Evolutionary conservation across 306 rosid species (phyloP).

Genomic region (Prunus armeniaca): DNA sequence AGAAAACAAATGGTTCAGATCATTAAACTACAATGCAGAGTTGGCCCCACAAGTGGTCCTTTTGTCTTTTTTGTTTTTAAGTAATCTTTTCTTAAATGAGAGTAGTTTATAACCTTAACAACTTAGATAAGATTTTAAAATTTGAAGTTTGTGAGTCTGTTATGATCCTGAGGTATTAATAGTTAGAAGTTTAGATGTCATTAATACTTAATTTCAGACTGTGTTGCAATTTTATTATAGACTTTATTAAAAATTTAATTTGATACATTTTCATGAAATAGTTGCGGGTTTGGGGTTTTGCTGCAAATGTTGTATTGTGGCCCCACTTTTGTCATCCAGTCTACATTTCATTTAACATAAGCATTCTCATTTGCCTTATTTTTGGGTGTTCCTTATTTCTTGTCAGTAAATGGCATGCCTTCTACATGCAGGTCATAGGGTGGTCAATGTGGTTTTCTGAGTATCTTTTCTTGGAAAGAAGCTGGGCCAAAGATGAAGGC

Average conservation of each 20-base stretch:
- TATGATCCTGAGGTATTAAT: not conserved
- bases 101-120: not conserved
- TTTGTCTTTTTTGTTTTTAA: too few species aligned
- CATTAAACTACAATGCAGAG: not conserved
- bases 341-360: not conserved
- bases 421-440: constrained; percentile 73
- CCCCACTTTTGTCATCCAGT: not conserved
- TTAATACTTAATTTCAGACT: not conserved
- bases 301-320: not conserved
- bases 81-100: not conserved
- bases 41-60: not conserved
- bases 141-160: not conserved
- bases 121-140: not conserved
- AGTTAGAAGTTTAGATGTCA: not conserved
- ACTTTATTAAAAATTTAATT: not conserved
- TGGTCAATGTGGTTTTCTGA: constrained; percentile 99
- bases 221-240: not conserved
- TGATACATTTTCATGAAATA: not conserved
- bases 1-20: not conserved
- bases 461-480: constrained; percentile 91
- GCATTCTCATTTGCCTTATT: not conserved
- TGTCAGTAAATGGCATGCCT: not conserved
- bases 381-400: not conserved
- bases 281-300: not conserved
- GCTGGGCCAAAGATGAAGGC: constrained; percentile 92